phyloP scores from a whole-genome alignment of 208 protist genomes.

The Crithidia expoeki region DNA sequence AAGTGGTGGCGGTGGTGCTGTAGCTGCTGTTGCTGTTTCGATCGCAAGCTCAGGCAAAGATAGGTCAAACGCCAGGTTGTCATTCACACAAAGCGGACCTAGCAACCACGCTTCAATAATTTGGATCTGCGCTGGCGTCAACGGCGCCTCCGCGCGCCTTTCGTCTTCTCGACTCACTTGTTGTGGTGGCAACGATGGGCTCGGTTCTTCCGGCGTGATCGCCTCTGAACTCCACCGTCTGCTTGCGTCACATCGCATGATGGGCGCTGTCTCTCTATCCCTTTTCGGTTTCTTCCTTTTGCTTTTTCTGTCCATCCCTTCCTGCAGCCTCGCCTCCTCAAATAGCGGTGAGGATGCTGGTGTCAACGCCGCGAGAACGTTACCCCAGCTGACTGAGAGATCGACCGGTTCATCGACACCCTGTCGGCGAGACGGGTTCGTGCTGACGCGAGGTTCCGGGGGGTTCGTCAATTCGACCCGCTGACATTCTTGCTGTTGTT shows the following conservation, averaged over 20 bases:
- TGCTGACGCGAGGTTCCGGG: not conserved
- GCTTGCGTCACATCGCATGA: not conserved
- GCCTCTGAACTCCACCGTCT: not conserved
- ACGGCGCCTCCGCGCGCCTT: not conserved
- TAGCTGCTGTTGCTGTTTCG: not conserved
- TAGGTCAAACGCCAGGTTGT: not conserved
- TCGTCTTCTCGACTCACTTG: no score
- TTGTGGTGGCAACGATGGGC: not conserved
- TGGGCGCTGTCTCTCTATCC: not conserved
- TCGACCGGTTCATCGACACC: constrained; percentile 1
- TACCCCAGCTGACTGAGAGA: not conserved
- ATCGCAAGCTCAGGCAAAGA: not conserved
- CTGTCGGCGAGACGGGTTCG: not conserved
- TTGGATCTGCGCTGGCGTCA: not conserved
- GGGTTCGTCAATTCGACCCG: not conserved
- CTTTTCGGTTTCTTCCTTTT: not conserved
- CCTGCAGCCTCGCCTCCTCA: not conserved
- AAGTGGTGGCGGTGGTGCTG: no score
- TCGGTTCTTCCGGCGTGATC: not conserved
- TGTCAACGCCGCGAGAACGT: not conserved
- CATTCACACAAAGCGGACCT: no score
- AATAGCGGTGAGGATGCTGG: not conserved
- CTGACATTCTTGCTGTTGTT: not conserved
- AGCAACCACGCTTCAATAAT: not conserved
- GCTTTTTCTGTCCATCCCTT: not conserved